Evolutionary conservation across 2,329 filamentous ascomycete species (phyloP).

Genomic region (Macroventuria anomochaeta): DNA sequence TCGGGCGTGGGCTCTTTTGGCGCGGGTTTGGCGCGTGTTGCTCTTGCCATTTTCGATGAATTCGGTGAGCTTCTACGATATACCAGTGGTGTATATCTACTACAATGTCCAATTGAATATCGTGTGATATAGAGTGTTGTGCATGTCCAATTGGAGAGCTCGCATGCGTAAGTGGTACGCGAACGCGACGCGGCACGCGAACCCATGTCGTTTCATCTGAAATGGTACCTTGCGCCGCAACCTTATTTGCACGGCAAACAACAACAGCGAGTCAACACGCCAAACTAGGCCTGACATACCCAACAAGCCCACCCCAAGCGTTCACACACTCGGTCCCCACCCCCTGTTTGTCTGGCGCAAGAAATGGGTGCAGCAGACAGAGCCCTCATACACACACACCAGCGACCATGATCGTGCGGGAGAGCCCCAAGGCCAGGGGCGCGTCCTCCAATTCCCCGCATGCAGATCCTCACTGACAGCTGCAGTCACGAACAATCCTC

Average conservation of each 20-base stretch:
- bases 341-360: constrained; percentile 20
- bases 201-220: constrained; percentile 42
- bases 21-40: constrained; percentile 45
- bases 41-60: constrained; percentile 41
- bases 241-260: constrained; percentile 33
- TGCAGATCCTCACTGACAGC: constrained; percentile 23
- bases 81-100: too few species aligned
- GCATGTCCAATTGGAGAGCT: not conserved
- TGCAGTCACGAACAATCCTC: constrained; percentile 47
- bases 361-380: constrained; percentile 38
- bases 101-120: too few species aligned
- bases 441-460: constrained; percentile 18
- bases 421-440: constrained; percentile 55
- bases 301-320: constrained; percentile 12
- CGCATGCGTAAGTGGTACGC: constrained; percentile 13
- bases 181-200: constrained; percentile 30
- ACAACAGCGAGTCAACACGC: constrained; percentile 23
- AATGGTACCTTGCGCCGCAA: constrained; percentile 25
- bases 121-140: not conserved
- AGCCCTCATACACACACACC: constrained; percentile 22
- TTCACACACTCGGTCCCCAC: constrained; percentile 7
- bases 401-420: constrained; percentile 54
- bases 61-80: too few species aligned
- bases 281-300: constrained; percentile 7
- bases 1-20: constrained; percentile 32